Evolutionary conservation across 352 stramenopile species (phyloP).

Genomic region (Phytopythium aichiense): DNA sequence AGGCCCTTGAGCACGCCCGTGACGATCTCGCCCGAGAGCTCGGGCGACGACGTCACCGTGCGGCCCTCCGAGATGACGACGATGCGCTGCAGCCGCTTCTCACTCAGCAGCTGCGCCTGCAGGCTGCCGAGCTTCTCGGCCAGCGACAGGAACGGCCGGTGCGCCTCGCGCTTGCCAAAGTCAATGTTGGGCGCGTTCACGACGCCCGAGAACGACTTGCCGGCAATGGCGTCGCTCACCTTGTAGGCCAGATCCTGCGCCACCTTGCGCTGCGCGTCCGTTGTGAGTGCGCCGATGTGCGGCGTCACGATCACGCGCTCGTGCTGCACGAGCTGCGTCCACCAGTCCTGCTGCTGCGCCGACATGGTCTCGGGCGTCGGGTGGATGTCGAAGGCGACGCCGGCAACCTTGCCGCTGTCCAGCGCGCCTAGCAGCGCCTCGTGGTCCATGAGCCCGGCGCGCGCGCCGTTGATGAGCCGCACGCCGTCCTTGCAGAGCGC

Average conservation of each 20-base stretch:
- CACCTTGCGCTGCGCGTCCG: conserved; percentile 92
- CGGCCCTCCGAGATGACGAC: conserved; percentile 80
- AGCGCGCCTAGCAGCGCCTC: conserved; percentile 87
- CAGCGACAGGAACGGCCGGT: conserved; percentile 84
- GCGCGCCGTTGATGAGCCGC: conserved; percentile 92
- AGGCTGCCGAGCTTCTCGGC: conserved; percentile 91
- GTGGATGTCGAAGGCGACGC: conserved; percentile 74
- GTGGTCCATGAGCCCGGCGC: conserved; percentile 93
- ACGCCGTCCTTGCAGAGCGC: conserved; percentile 90
- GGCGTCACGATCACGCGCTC: conserved; percentile 91
- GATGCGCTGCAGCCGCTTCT: conserved; percentile 58
- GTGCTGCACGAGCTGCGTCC: conserved; percentile 82
- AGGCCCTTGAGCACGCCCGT: conserved; percentile 89
- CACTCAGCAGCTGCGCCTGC: conserved; percentile 80
- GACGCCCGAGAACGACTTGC: conserved; percentile 90
- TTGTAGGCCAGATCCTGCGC: conserved; percentile 89
- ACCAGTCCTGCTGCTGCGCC: conserved; percentile 38
- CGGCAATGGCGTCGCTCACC: conserved; percentile 90
- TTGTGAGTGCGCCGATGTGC: conserved; percentile 94
- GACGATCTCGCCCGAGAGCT: conserved; percentile 82
- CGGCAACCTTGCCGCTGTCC: conserved; percentile 71
- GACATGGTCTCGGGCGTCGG: conserved; percentile 19
- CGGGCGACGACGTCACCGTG: conserved; percentile 65
- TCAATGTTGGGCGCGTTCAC: conserved; percentile 96
- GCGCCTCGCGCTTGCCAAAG: conserved; percentile 71